Conservation (phyloP, 345 rosid genomes). For the Populus deltoides region DNA sequence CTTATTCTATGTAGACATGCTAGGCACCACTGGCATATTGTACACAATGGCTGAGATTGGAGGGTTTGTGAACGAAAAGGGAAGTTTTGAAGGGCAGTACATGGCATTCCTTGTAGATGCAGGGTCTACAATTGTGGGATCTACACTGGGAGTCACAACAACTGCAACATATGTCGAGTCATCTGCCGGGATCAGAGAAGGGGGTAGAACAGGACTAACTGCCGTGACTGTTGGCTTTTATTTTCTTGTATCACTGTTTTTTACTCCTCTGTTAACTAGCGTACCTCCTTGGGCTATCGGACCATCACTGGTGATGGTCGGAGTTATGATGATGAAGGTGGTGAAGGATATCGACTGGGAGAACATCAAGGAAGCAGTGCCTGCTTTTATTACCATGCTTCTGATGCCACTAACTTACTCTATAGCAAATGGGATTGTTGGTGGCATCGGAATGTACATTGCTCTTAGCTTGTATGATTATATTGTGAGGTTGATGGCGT, state of each 20-base stretch:
- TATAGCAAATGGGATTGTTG: constrained; percentile 80
- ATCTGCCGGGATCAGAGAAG: constrained; percentile 82
- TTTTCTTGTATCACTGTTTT: constrained; percentile 59
- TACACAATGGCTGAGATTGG: constrained; percentile 83
- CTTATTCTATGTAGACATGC: constrained; percentile 64
- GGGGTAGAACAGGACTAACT: constrained; percentile 86
- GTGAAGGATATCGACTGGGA: constrained; percentile 72
- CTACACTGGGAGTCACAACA: constrained; percentile 67
- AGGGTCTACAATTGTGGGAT: constrained; percentile 67
- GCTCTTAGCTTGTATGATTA: constrained; percentile 62
- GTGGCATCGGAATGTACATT: constrained; percentile 60
- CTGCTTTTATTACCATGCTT: constrained; percentile 79
- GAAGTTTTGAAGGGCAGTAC: constrained; percentile 80
- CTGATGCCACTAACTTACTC: constrained; percentile 88
- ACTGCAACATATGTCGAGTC: constrained; percentile 71
- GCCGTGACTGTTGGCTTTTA: constrained; percentile 58
- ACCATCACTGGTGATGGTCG: constrained; percentile 76
- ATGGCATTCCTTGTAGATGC: constrained; percentile 75
- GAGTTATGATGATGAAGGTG: constrained; percentile 87
- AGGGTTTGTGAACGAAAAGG: constrained; percentile 57
- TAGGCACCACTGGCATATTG: constrained; percentile 65
- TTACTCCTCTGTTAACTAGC: constrained; percentile 61
- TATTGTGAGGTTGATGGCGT: constrained; percentile 13
- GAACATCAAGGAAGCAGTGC: constrained; percentile 60
- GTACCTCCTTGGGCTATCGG: constrained; percentile 96